phyloP scores from a whole-genome alignment of 2,329 filamentous ascomycete species.

The Orbilia blumenaviensis region DNA sequence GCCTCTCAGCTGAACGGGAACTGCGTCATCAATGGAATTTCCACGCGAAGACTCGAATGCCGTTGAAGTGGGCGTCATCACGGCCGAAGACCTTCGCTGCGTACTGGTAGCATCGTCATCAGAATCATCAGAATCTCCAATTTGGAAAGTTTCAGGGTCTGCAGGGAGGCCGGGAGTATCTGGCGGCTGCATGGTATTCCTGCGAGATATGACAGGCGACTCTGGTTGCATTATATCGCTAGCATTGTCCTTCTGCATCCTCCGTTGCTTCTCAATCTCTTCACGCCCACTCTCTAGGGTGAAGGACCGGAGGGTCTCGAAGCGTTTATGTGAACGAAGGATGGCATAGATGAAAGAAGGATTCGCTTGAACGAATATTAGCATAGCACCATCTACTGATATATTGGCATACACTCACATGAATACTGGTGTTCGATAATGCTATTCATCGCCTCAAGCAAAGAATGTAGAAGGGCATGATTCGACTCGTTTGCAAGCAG shows the following conservation, averaged over 20 bases:
- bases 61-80: constrained; percentile 41
- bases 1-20: constrained; percentile 82
- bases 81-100: constrained; percentile 58
- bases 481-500: constrained; percentile 92
- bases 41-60: constrained; percentile 71
- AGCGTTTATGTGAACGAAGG: constrained; percentile 79
- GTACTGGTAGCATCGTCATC: constrained; percentile 66
- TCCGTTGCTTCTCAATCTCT: constrained; percentile 83
- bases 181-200: background rate
- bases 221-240: constrained; percentile 52
- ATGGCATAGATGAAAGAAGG: constrained; percentile 81
- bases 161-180: constrained; percentile 37
- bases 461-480: constrained; percentile 78
- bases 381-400: background rate
- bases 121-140: constrained; percentile 80
- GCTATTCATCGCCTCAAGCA: constrained; percentile 88
- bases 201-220: constrained; percentile 5
- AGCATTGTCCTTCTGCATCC: constrained; percentile 72
- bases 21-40: constrained; percentile 75
- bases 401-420: constrained; percentile 67
- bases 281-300: constrained; percentile 91
- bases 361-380: constrained; percentile 69
- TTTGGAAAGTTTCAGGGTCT: constrained; percentile 74
- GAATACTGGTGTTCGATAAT: constrained; percentile 88
- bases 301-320: constrained; percentile 84